These are phyloP conservation scores for Tagetes patula DNA, from an alignment of 129 eudicot species.

Conservation along the genomic window DNA sequence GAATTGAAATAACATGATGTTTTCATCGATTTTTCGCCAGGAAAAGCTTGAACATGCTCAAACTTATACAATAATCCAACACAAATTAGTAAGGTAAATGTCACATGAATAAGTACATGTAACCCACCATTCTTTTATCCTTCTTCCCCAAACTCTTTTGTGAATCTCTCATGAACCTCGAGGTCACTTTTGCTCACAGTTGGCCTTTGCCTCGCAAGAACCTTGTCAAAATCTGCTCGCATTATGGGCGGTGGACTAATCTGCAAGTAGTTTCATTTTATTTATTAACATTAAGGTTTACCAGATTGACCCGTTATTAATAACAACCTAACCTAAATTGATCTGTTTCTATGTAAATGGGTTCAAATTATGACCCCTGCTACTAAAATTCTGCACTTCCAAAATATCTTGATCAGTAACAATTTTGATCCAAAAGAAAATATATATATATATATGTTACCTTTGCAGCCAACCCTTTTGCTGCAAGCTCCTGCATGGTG, in stretches of 20 bases:
- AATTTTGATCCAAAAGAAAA: not conserved
- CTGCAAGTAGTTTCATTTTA: slow-evolving; percentile 39
- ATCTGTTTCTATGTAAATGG: not conserved
- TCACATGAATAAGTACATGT: slow-evolving; percentile 22
- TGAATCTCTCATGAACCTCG: slow-evolving; percentile 90
- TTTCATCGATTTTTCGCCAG: slow-evolving; percentile 22
- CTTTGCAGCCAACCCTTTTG: slow-evolving; percentile 92
- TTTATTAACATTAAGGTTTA: not conserved
- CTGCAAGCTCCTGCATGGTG: slow-evolving; percentile 92
- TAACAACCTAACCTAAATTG: not conserved
- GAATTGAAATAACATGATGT: slow-evolving; percentile 3
- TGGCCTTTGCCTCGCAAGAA: slow-evolving; percentile 87
- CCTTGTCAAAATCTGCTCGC: slow-evolving; percentile 82
- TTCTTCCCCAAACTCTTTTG: slow-evolving; percentile 96
- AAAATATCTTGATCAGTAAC: not conserved
- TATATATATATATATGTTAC: slow-evolving; percentile 25
- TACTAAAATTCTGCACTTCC: not conserved
- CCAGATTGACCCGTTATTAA: not conserved
- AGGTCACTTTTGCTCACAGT: slow-evolving; percentile 98
- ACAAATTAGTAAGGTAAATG: slow-evolving; percentile 21
- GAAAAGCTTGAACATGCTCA: slow-evolving; percentile 41
- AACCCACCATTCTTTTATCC: slow-evolving; percentile 47
- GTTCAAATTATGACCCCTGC: not conserved
- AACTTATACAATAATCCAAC: slow-evolving; percentile 28
- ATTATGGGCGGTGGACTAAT: slow-evolving; percentile 92